Percentiles rank a stretch among this genome's conserved stretches.
Evolutionary conservation across 176 grass and related monocot species (phyloP).

Genomic region (Cocos nucifera): DNA sequence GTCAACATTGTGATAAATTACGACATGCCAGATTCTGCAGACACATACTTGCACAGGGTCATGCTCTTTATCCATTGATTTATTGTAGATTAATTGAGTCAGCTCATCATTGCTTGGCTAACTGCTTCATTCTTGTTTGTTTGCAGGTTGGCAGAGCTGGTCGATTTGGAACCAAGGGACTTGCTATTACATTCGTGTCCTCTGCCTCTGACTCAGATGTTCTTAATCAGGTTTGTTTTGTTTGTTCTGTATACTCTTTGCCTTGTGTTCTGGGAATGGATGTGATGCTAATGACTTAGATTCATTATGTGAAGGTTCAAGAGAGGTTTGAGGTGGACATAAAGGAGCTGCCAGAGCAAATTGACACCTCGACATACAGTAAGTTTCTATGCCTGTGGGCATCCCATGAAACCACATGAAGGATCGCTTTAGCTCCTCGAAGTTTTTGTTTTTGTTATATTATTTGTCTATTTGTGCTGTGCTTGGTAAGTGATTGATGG

Average conservation of each 20-base stretch:
- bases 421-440: too few species aligned
- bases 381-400: constrained; percentile 20
- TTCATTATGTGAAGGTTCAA: constrained; percentile 49
- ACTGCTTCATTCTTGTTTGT: neutral
- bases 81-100: neutral
- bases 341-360: constrained; percentile 94
- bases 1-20: constrained; percentile 99
- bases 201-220: constrained; percentile 90
- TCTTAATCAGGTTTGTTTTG: constrained; percentile 60
- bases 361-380: constrained; percentile 98
- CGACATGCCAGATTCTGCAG: constrained; percentile 95
- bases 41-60: constrained; percentile 98
- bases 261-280: too few species aligned
- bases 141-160: constrained; percentile 79
- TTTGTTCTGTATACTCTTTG: neutral
- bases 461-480: too few species aligned
- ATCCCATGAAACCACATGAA: too few species aligned
- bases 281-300: too few species aligned
- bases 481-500: too few species aligned
- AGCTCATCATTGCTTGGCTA: constrained; percentile 3
- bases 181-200: constrained; percentile 94
- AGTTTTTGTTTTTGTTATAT: too few species aligned
- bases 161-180: constrained; percentile 92
- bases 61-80: neutral
- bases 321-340: constrained; percentile 99